These are phyloP conservation scores for Trametes villosa DNA, from an alignment of 768 basidiomycete species.

Conservation along the genomic window DNA sequence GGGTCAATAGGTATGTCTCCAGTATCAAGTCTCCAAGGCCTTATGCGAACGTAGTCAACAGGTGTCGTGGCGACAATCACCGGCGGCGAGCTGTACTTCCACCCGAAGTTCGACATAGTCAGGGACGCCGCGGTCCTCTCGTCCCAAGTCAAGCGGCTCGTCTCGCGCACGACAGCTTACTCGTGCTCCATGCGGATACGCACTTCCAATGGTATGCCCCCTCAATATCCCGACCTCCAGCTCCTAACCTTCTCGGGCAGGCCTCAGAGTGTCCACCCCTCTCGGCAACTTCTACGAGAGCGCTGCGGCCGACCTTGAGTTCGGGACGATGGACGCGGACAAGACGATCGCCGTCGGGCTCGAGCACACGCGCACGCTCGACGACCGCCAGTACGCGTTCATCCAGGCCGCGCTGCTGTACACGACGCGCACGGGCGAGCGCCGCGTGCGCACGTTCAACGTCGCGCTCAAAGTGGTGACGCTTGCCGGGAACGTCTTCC, in stretches of 20 bases:
- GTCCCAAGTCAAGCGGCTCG: slow-evolving; percentile 76
- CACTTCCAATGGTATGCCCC: slow-evolving; percentile 77
- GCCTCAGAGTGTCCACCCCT: slow-evolving; percentile 66
- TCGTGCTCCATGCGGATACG: slow-evolving; percentile 83
- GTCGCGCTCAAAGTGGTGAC: slow-evolving; percentile 80
- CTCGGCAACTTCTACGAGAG: slow-evolving; percentile 75
- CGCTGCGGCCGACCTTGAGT: slow-evolving; percentile 72
- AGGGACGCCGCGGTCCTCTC: slow-evolving; percentile 67
- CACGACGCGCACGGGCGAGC: slow-evolving; percentile 74
- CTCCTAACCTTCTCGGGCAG: slow-evolving; percentile 37
- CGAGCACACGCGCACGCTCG: slow-evolving; percentile 69
- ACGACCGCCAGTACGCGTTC: slow-evolving; percentile 72
- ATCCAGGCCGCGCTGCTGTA: slow-evolving; percentile 90
- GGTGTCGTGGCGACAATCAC: slow-evolving; percentile 71
- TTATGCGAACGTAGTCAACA: slow-evolving; percentile 31
- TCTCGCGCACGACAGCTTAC: slow-evolving; percentile 74
- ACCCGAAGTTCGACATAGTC: slow-evolving; percentile 80
- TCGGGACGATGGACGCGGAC: slow-evolving; percentile 82
- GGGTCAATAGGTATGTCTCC: slow-evolving; percentile 73
- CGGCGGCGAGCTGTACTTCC: slow-evolving; percentile 91
- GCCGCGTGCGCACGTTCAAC: slow-evolving; percentile 86
- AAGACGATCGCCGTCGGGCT: slow-evolving; percentile 78
- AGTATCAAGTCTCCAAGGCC: not conserved
- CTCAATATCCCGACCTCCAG: not conserved
- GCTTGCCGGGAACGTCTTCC: slow-evolving; percentile 90